Conservation (phyloP, 352 stramenopile species). For the Globisporangium sylvaticum region DNA sequence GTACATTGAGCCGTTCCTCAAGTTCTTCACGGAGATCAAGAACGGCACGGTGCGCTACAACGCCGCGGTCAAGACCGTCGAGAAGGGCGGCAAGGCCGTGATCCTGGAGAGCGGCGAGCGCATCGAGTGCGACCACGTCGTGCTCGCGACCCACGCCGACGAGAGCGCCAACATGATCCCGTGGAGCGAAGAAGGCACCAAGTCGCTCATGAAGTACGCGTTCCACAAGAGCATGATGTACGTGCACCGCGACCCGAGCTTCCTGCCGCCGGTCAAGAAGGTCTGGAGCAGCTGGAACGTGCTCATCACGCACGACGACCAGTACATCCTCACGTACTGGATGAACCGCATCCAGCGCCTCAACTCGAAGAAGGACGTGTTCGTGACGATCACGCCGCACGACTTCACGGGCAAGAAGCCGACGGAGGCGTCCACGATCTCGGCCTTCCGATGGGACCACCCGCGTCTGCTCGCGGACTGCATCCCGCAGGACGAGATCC, state of each 20-base stretch:
- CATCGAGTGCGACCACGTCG: constrained; percentile 83
- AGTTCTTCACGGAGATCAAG: constrained; percentile 80
- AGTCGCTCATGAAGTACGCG: constrained; percentile 74
- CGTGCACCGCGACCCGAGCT: constrained; percentile 71
- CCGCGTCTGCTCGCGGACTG: constrained; percentile 79
- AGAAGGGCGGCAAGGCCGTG: constrained; percentile 80
- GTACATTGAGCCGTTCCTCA: constrained; percentile 84
- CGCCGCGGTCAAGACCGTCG: constrained; percentile 52
- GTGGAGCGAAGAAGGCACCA: constrained; percentile 61
- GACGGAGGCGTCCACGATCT: constrained; percentile 46
- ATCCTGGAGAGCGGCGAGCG: constrained; percentile 61
- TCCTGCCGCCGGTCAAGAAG: constrained; percentile 72
- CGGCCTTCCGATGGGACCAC: constrained; percentile 83
- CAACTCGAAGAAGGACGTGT: constrained; percentile 83
- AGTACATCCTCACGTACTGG: constrained; percentile 89
- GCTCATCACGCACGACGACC: constrained; percentile 75
- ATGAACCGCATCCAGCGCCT: constrained; percentile 88
- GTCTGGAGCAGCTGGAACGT: constrained; percentile 87
- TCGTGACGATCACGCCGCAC: constrained; percentile 82
- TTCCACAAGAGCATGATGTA: constrained; percentile 90
- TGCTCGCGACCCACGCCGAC: constrained; percentile 79
- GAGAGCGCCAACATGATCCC: constrained; percentile 68
- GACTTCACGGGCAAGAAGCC: constrained; percentile 67
- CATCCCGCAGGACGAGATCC: constrained; percentile 82
- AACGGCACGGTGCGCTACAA: constrained; percentile 80